Evolutionary conservation across 371 early-diverging fungal species (phyloP), one percentile per base, ranked within the genome.

Genomic region (Mucor mucedo): DNA sequence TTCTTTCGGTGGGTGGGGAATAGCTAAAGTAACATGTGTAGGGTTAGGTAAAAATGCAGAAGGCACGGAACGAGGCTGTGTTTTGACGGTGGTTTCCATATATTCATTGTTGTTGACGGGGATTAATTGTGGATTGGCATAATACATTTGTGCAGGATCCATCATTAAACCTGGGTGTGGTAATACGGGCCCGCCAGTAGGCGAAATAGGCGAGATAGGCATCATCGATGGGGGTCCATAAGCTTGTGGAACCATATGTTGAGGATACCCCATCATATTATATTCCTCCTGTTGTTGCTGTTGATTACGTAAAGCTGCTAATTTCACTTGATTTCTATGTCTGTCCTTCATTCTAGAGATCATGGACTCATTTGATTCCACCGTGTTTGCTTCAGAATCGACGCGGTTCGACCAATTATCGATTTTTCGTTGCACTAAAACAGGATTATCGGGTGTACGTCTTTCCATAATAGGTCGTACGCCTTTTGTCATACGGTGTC

Each of bases 281-380:
- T 14, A 40, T 29, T 45, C 38, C 35, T 54, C 38, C 27, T 66
- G 69, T 52, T 68, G 70, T 10, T 70, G 67, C 38, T 70, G 73
- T 16, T 77, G 78, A 35, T 70, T 73, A 44, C 77, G 73, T 45
- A 77, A 61, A 10, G 73, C 77, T 1, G 75, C 77, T 53, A 79
- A 41, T 58, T 71, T 74, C 9, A 72, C 75, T 52, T 76, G 75
- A n/a, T 69, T 69, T 29, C 80, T 42, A 41, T 79, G 80, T 35
- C 80, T 70, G 35, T 79, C 77, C 44, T 73, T 74, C 80, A 79
- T 79, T 27, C 80, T 61, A n/a, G 58, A 61, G 52, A 79, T 74
- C 66, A 79, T 71, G 8, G 70, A 55, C 39, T 74, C 73, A 52
- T 71, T 74, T 5, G 72, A 52, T 29, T 76, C 77, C 1, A 67